Conservation (phyloP, 202 grass and related monocot species). For the Schoenoplectus triqueter region DNA sequence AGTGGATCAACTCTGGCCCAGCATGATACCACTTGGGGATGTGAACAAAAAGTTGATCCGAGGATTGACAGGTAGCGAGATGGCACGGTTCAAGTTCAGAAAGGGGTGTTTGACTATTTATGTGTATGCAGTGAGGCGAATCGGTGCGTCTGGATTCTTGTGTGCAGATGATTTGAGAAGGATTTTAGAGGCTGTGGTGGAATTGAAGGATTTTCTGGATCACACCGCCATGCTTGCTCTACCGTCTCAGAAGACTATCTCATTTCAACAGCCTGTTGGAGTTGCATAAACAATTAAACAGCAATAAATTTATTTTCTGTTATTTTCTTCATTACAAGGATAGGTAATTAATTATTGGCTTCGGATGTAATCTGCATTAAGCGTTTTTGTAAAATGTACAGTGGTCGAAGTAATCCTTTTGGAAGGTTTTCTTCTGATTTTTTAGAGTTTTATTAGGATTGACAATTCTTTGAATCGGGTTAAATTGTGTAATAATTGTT, state of each 20-base stretch:
- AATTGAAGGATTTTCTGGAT: conserved; percentile 89
- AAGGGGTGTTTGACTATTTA: conserved; percentile 97
- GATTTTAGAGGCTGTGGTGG: conserved; percentile 74
- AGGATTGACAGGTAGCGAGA: conserved; percentile 82
- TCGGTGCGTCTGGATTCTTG: conserved; percentile 79
- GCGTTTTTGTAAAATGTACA: conserved; percentile 34
- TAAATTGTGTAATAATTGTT: conserved; percentile 23
- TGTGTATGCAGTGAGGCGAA: conserved; percentile 86
- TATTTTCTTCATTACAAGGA: conserved; percentile 12
- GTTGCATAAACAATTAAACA: conserved; percentile 35
- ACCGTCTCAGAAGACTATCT: conserved; percentile 90
- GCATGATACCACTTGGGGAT: conserved; percentile 83
- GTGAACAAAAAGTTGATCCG: conserved; percentile 96
- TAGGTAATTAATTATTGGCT: conserved; percentile 18
- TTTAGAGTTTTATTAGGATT: conserved; percentile 13
- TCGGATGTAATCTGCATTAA: conserved; percentile 22
- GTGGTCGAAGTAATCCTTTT: conserved; percentile 17
- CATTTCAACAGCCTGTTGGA: conserved; percentile 56
- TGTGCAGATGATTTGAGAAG: conserved; percentile 77
- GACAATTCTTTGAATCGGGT: conserved; percentile 37
- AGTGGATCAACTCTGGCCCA: conserved; percentile 84
- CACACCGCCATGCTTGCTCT: conserved; percentile 99
- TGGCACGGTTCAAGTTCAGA: conserved; percentile 97
- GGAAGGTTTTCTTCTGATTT: not conserved
- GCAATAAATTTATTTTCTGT: conserved; percentile 7